Evolutionary conservation across 108 stramenopile species (phyloP).

Genomic region (Chaetoceros tenuissimus): DNA sequence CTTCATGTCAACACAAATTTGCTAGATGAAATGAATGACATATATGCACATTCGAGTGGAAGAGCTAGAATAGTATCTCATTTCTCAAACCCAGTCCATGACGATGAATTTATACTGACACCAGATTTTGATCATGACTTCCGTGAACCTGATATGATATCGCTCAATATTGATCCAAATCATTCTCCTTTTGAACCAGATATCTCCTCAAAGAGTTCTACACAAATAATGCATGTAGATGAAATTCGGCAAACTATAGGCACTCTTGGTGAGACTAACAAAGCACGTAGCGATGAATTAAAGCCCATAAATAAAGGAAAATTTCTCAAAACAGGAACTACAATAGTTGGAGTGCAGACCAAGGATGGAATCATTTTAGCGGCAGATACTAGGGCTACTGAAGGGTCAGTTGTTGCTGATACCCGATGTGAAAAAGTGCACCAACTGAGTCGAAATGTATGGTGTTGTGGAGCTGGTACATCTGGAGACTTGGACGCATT

Average conservation of each 20-base stretch:
- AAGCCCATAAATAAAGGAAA: not conserved
- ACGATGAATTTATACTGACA: no score
- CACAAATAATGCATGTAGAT: not conserved
- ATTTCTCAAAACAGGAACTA: constrained; percentile 5
- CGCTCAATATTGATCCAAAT: no score
- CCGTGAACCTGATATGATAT: no score
- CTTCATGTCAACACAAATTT: no score
- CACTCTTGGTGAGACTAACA: not conserved
- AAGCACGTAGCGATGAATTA: not conserved
- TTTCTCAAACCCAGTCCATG: no score
- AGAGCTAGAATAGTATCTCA: no score
- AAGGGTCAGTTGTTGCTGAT: constrained; percentile 69
- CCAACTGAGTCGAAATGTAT: constrained; percentile 17
- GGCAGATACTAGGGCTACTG: constrained; percentile 78
- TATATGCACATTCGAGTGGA: no score
- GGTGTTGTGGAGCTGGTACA: constrained; percentile 78
- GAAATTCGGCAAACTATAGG: not conserved
- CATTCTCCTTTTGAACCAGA: no score
- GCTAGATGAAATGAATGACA: no score
- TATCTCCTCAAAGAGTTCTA: no score
- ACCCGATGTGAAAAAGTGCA: constrained; percentile 59
- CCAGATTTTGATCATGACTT: no score
- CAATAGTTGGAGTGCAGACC: not conserved
- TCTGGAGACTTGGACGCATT: constrained; percentile 74
- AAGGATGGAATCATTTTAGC: constrained; percentile 30